Conservation (phyloP, 768 basidiomycete species). For the Cystofilobasidium macerans region DNA sequence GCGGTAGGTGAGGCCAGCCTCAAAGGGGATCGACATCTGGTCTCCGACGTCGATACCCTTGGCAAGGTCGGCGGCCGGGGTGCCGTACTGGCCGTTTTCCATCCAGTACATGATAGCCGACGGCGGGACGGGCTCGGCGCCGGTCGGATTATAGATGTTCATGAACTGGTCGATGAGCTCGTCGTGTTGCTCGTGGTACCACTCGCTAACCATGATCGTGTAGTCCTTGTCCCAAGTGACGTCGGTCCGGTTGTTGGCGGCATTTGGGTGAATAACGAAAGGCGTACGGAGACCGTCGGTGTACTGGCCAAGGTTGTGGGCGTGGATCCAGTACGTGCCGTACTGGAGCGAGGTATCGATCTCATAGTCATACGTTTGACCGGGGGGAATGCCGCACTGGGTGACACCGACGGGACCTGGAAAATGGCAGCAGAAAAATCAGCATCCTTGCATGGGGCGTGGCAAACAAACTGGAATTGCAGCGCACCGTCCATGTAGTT, state of each 20-base stretch:
- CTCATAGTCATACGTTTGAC: constrained; percentile 58
- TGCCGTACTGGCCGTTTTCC: constrained; percentile 59
- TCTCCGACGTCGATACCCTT: constrained; percentile 57
- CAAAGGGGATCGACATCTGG: constrained; percentile 71
- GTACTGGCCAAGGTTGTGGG: constrained; percentile 60
- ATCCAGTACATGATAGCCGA: constrained; percentile 73
- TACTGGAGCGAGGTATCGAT: constrained; percentile 41
- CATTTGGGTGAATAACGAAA: constrained; percentile 52
- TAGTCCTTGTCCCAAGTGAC: constrained; percentile 78
- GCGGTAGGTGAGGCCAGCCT: constrained; percentile 79
- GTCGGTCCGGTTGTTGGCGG: constrained; percentile 41
- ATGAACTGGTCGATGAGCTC: constrained; percentile 9
- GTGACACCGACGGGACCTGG: neutral
- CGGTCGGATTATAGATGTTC: constrained; percentile 34
- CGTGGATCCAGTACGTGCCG: constrained; percentile 40
- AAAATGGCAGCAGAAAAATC: no score
- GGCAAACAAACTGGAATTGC: neutral
- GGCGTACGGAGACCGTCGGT: constrained; percentile 88
- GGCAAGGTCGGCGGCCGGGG: constrained; percentile 45
- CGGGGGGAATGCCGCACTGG: constrained; percentile 50
- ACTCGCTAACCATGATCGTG: constrained; percentile 74
- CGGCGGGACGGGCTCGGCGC: constrained; percentile 83
- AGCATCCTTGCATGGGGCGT: neutral
- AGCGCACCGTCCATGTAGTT: constrained; percentile 70
- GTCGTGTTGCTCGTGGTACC: constrained; percentile 55